A percentile compares a stretch with the other conserved stretches of the same genome.
phyloP scores from a whole-genome alignment of 1,284 basidiomycete genomes.

The Apiotrichum mycotoxinovorans region DNA sequence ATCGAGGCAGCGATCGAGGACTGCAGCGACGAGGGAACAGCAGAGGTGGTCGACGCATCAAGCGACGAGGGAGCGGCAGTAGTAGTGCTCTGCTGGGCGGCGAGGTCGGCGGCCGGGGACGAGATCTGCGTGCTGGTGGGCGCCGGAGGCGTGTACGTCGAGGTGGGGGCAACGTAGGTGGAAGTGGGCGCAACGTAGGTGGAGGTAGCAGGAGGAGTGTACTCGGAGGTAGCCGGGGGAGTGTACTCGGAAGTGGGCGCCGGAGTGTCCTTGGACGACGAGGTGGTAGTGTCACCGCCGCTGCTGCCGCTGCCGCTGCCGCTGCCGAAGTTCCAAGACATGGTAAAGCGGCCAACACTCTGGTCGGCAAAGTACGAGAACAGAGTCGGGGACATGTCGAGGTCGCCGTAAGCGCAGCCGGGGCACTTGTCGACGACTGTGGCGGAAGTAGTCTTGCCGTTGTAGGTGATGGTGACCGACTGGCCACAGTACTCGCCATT shows the following conservation, averaged over 20 bases:
- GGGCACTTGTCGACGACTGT: conserved; percentile 62
- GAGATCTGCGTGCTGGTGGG: conserved; percentile 1
- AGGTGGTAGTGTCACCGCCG: no score
- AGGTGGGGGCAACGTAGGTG: not conserved
- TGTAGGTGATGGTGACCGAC: conserved; percentile 61
- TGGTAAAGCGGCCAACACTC: conserved; percentile 57
- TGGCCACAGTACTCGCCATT: conserved; percentile 63
- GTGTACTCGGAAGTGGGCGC: not conserved
- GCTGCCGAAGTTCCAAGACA: conserved; percentile 58
- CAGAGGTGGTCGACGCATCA: not conserved
- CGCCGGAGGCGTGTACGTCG: not conserved
- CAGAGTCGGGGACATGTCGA: conserved; percentile 73
- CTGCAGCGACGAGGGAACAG: not conserved
- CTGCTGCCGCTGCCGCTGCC: conserved; percentile 24
- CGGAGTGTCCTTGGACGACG: no score
- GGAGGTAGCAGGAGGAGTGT: conserved; percentile 2
- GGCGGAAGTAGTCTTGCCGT: conserved; percentile 61
- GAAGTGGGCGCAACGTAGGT: conserved; percentile 4
- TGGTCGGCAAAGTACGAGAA: conserved; percentile 56
- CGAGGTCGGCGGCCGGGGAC: not conserved
- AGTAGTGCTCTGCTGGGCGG: not conserved
- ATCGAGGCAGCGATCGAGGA: conserved; percentile 3
- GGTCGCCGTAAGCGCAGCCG: conserved; percentile 55
- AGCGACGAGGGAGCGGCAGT: not conserved
- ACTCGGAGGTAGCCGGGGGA: not conserved